Percentiles rank a stretch among this genome's conserved stretches.
These are phyloP conservation scores for Cladophialophora chaetospira DNA, from an alignment of 2,329 filamentous ascomycete species.

Conservation along the genomic window DNA sequence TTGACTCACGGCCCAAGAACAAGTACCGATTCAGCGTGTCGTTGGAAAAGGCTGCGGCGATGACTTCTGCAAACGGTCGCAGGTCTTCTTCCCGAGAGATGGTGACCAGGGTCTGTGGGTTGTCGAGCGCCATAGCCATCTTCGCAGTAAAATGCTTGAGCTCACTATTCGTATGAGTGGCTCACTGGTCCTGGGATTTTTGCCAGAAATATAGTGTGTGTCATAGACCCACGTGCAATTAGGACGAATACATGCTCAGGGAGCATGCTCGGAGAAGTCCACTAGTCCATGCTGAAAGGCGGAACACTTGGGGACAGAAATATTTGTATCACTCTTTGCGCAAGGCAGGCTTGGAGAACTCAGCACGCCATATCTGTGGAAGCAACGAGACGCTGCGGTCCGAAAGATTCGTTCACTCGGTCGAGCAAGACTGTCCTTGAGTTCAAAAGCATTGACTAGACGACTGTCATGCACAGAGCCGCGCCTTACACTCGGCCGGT, in stretches of 20 bases:
- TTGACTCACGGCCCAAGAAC: conserved; percentile 21
- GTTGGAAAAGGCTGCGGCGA: conserved; percentile 20
- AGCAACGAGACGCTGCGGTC: too few species aligned
- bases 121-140: not conserved
- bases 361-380: too few species aligned
- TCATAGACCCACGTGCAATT: not conserved
- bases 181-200: not conserved
- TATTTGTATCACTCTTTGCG: too few species aligned
- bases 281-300: not conserved
- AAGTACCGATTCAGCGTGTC: conserved; percentile 23
- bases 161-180: not conserved
- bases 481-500: too few species aligned
- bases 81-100: conserved; percentile 8
- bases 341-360: too few species aligned
- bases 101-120: not conserved
- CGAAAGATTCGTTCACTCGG: too few species aligned
- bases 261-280: not conserved
- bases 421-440: too few species aligned
- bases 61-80: conserved; percentile 15
- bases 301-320: not conserved
- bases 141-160: not conserved
- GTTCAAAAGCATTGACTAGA: too few species aligned
- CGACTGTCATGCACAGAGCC: too few species aligned
- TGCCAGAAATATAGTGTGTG: not conserved
- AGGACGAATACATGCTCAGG: not conserved